These are phyloP conservation scores for Cavenderia fasciculata DNA, from an alignment of 78 protist genomes.

Conservation along the genomic window DNA sequence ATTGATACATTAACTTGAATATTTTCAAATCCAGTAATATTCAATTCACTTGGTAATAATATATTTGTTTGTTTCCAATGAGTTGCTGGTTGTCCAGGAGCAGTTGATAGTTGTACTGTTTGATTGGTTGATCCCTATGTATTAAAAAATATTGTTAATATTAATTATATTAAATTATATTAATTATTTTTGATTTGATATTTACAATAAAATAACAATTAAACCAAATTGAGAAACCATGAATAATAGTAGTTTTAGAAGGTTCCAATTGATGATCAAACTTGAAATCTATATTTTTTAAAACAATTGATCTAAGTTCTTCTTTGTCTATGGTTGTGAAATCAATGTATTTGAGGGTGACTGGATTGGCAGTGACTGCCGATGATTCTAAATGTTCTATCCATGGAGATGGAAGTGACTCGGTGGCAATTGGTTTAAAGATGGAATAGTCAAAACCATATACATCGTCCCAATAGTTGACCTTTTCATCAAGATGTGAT, in stretches of 20 bases:
- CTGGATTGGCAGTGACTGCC: background rate
- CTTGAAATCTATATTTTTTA: conserved; percentile 8
- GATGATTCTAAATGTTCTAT: conserved; percentile 22
- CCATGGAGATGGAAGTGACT: background rate
- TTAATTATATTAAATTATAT: background rate
- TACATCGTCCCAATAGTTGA: conserved; percentile 68
- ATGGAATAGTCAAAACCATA: conserved; percentile 79
- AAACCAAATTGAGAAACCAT: conserved; percentile 81
- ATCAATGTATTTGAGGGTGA: conserved; percentile 18
- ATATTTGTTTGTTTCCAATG: conserved; percentile 85
- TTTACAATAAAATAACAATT: conserved; percentile 48
- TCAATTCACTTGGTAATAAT: conserved; percentile 15
- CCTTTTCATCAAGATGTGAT: conserved; percentile 7
- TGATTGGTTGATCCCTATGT: conserved; percentile 4
- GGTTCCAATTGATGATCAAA: conserved; percentile 6
- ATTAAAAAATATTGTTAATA: background rate
- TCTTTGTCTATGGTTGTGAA: conserved; percentile 27
- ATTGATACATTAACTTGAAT: conserved; percentile 24
- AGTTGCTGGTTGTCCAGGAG: conserved; percentile 77
- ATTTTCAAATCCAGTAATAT: conserved; percentile 10
- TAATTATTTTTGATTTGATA: background rate
- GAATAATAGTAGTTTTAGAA: conserved; percentile 41
- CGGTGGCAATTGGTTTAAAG: conserved; percentile 16
- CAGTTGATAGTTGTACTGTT: conserved; percentile 31
- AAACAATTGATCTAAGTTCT: conserved; percentile 24